A percentile compares a stretch with the other conserved stretches of the same genome.
Evolutionary conservation across 371 early-diverging fungal species (phyloP).

Genomic region (Batkoa obscura): DNA sequence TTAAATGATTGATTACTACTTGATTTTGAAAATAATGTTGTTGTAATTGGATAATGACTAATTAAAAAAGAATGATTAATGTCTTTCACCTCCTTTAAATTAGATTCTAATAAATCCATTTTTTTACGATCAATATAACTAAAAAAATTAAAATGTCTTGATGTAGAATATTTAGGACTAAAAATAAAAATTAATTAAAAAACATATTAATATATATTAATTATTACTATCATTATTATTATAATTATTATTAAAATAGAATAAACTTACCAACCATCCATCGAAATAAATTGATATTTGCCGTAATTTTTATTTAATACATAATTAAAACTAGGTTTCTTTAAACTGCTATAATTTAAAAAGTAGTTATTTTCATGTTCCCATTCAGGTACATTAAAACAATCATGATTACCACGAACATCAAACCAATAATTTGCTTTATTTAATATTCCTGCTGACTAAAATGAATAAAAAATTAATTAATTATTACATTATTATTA

Average conservation of each 20-base stretch:
- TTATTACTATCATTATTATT: too few species aligned
- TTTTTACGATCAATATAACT: constrained; percentile 52
- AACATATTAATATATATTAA: too few species aligned
- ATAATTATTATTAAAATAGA: neutral
- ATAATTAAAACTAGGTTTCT: constrained; percentile 38
- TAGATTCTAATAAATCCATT: constrained; percentile 44
- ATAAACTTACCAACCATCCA: constrained; percentile 52
- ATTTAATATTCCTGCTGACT: constrained; percentile 18
- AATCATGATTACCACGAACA: constrained; percentile 72
- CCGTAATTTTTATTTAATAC: constrained; percentile 36
- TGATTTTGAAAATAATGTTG: constrained; percentile 49
- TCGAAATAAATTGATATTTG: constrained; percentile 59
- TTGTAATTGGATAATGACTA: constrained; percentile 69
- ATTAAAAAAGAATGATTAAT: constrained; percentile 51
- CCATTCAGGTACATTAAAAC: constrained; percentile 55
- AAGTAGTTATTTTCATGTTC: constrained; percentile 40
- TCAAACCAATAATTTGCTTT: constrained; percentile 52
- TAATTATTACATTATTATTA: neutral
- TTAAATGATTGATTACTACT: constrained; percentile 32
- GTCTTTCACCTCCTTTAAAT: constrained; percentile 14
- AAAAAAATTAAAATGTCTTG: constrained; percentile 79
- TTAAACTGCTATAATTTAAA: constrained; percentile 26
- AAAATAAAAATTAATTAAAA: too few species aligned
- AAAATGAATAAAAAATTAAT: constrained; percentile 5
- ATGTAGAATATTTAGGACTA: constrained; percentile 54